Evolutionary conservation across 2,329 filamentous ascomycete species (phyloP), one percentile per base, ranked within the genome.

Genomic region (Ilyonectria sp.): DNA sequence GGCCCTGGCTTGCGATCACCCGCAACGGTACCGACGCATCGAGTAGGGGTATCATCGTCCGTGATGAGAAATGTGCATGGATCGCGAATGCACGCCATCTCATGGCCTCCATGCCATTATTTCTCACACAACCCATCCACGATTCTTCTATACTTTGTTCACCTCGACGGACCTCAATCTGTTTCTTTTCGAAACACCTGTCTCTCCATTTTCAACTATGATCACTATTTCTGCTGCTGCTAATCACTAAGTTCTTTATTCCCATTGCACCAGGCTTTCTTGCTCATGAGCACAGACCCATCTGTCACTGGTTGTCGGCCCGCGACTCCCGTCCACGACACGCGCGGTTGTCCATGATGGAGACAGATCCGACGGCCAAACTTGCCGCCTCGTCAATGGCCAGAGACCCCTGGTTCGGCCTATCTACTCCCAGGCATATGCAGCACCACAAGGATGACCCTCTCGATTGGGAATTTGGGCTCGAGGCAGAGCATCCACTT

Each of bases 71-170:
- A 17, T 17, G 17, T n/a, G 40, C n/a, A 53, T 53, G 50, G 50
- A 60, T 44, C 63, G 56, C n/a, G 15, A 59, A 65, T 65, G 63
- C 63, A 60, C 49, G 50, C 63, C 57, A 65, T 60, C 43, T 23
- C n/a, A 11, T 46, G n/a, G 26, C 47, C 47, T 10, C 23, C 26
- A 17, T 50, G 15, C 47, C 26, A 52, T 26, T 52, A 29, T 19
- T 52, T 33, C 29, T 35, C 50, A 19, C 40, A 35, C 44, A 60
- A 35, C 46, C 43, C 19, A 26, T 63, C 47, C 29, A 50, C 35
- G 17, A 11, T 5, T 19, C 29, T 6, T 35, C 9, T 6, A 21
- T 43, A 1, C 40, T n/a, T n/a, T 8, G 17, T 17, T 33, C n/a
- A 10, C 29, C 29, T 6, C 3, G 29, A 33, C 29, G 6, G 29